Base-by-base conservation (phyloP, 257 asterid species). In the Catharanthus roseus region DNA sequence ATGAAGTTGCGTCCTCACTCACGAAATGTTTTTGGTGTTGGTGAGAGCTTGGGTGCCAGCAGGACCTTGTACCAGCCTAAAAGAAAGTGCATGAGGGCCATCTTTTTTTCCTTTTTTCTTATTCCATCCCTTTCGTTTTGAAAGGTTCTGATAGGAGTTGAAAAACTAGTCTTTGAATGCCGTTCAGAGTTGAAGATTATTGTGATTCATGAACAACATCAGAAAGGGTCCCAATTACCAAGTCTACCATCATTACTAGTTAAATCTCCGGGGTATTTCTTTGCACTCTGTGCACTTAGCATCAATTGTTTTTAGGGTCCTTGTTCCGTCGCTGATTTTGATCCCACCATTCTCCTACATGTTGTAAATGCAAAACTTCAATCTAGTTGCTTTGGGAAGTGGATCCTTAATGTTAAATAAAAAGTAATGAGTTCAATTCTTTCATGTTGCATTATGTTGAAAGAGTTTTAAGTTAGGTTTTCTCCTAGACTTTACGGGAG, bases 71-170 rank as follows among this genome's bases (percentile, higher is more conserved):
- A 47, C 55, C n/a, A 49, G 19, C 8, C 55, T 18, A 16, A 49
- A 13, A 15, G 66, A 24, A 24, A 26, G 21, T 56, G 36, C 24
- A 26, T 21, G 26, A 34, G 47, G 67, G 1, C 67, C 47, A 34
- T 62, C 67, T 62, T 34, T 3, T 16, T 62, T 34, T 62, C 34
- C 67, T 34, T 34, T 62, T 47, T 33, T 61, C 63, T 60, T 33
- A 2, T 3, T 34, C 28, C 3, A 62, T 34, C 41, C 15, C 9
- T 1, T 15, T 28, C 2, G 9, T 38, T 49, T 19, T 0, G 1
- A 0, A 2, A 18, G 10, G 0, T 13, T 56, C 11, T 28, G 3
- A 36, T 56, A 26, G 38, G 63, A 56, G 63, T 55, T 55, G 62
- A 26, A 55, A 26, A 3, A 13, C 38, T 12, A 12, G 36, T 26